Evolutionary conservation across 768 basidiomycete species (phyloP).

Genomic region (Pleurotus salmoneostramineus): DNA sequence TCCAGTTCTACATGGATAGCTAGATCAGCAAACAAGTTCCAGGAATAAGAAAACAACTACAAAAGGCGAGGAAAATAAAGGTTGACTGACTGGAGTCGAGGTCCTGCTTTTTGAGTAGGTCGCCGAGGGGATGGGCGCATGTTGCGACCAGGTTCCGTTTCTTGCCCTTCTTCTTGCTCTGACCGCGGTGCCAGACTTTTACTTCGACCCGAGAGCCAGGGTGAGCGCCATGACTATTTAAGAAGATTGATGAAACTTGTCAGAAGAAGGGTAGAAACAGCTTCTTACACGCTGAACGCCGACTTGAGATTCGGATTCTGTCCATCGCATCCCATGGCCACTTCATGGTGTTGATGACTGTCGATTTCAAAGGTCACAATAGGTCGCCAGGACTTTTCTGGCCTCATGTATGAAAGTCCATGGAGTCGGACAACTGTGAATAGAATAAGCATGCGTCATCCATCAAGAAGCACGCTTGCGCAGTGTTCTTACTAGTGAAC

Average conservation of each 20-base stretch:
- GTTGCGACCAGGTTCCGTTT: conserved; percentile 53
- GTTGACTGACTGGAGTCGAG: conserved; percentile 36
- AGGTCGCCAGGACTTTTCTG: conserved; percentile 66
- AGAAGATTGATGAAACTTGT: neutral
- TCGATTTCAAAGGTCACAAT: conserved; percentile 57
- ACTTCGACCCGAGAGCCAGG: conserved; percentile 43
- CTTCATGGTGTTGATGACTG: conserved; percentile 48
- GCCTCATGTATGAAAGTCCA: conserved; percentile 45
- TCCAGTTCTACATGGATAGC: conserved; percentile 30
- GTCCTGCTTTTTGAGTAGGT: conserved; percentile 47
- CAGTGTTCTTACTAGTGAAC: neutral
- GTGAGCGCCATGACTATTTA: conserved; percentile 34
- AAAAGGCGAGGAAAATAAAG: too few relatives aligned
- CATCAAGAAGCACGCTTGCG: neutral
- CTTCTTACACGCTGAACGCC: conserved; percentile 48
- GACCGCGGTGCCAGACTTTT: conserved; percentile 52
- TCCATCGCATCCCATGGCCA: conserved; percentile 61
- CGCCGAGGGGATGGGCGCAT: conserved; percentile 45
- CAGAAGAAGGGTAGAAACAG: neutral
- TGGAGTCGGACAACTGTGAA: conserved; percentile 35
- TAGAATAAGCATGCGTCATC: neutral
- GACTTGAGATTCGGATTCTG: conserved; percentile 66
- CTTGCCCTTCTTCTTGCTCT: conserved; percentile 61
- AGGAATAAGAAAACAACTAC: neutral
- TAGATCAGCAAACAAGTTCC: conserved; percentile 7